phyloP scores from a whole-genome alignment of 1,139 yeast species.

The Yamadazyma trypodendri region DNA sequence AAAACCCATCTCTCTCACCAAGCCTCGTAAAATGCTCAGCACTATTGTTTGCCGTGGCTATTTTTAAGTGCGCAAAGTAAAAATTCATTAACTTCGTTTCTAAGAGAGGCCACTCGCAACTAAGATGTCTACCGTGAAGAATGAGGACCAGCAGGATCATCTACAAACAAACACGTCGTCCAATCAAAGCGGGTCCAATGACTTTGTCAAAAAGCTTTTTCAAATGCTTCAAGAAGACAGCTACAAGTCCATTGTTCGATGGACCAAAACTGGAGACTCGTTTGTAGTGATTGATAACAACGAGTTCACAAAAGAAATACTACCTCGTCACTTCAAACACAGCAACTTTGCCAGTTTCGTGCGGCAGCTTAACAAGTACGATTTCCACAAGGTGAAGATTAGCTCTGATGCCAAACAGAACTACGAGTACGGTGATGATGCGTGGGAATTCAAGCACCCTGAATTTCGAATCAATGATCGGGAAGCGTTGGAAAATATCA shows the following conservation, averaged over 20 bases:
- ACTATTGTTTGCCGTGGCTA: neutral
- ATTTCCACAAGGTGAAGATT: conserved; percentile 87
- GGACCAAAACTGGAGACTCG: conserved; percentile 82
- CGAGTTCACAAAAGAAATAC: conserved; percentile 79
- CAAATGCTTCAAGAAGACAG: conserved; percentile 83
- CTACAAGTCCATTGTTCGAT: conserved; percentile 70
- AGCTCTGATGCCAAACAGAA: conserved; percentile 52
- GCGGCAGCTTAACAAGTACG: conserved; percentile 92
- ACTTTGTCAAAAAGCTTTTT: conserved; percentile 72
- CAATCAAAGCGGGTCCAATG: conserved; percentile 56
- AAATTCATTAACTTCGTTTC: neutral
- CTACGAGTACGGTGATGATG: conserved; percentile 69
- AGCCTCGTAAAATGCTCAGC: too few species aligned
- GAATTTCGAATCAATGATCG: conserved; percentile 73
- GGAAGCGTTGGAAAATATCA: conserved; percentile 73
- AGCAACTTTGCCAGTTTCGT: conserved; percentile 93
- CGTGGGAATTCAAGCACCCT: conserved; percentile 96
- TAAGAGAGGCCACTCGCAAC: too few species aligned
- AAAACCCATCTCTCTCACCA: too few species aligned
- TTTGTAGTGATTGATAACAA: conserved; percentile 88
- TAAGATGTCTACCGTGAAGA: conserved; percentile 9
- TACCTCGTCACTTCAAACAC: conserved; percentile 92
- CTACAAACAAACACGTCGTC: conserved; percentile 23
- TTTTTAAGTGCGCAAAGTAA: conserved; percentile 1
- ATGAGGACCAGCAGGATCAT: conserved; percentile 9